These are phyloP conservation scores for Vicia faba DNA, from an alignment of 306 rosid species.

Conservation along the genomic window DNA sequence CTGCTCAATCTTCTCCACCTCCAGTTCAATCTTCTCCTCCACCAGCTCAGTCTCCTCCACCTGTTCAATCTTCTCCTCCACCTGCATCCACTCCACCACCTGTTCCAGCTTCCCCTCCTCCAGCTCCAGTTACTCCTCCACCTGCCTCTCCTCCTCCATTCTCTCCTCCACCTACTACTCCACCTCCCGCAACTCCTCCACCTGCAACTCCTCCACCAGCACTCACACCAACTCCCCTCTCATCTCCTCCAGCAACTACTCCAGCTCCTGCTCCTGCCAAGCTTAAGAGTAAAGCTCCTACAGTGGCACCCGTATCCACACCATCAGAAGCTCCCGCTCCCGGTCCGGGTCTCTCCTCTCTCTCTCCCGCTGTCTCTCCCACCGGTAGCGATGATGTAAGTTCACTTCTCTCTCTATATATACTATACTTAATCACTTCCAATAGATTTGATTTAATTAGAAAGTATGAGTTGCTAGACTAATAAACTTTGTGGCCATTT, in stretches of 20 bases:
- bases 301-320: slow-evolving; percentile 42
- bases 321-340: slow-evolving; percentile 73
- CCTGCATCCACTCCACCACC: slow-evolving; percentile 34
- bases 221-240: slow-evolving; percentile 51
- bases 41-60: slow-evolving; percentile 41
- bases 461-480: background rate
- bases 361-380: slow-evolving; percentile 47
- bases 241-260: slow-evolving; percentile 49
- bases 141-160: slow-evolving; percentile 45
- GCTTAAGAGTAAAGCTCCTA: slow-evolving; percentile 40
- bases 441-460: background rate
- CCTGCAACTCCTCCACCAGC: slow-evolving; percentile 65
- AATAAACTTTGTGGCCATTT: slow-evolving; percentile 16
- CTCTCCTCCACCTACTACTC: slow-evolving; percentile 31
- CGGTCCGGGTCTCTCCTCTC: slow-evolving; percentile 46
- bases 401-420: background rate
- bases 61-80: slow-evolving; percentile 41
- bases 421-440: background rate
- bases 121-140: slow-evolving; percentile 35
- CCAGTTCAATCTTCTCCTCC: slow-evolving; percentile 42
- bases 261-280: slow-evolving; percentile 61
- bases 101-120: slow-evolving; percentile 40
- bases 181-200: slow-evolving; percentile 49
- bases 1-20: slow-evolving; percentile 39
- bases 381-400: slow-evolving; percentile 51